phyloP scores from a whole-genome alignment of 306 rosid genomes.

The Quercus wislizeni region DNA sequence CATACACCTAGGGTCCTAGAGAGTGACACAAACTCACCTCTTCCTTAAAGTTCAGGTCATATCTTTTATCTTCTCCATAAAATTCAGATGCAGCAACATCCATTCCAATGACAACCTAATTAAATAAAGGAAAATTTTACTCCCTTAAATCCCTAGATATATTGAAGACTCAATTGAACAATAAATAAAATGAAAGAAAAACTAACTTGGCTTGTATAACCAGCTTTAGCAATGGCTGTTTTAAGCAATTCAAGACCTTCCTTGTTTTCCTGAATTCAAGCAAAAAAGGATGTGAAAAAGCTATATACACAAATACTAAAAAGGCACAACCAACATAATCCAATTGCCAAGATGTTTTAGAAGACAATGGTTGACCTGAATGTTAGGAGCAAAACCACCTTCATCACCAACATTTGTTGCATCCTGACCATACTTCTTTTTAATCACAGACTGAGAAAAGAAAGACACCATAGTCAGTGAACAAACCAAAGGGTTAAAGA shows the following conservation, averaged over 20 bases:
- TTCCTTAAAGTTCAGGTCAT: slow-evolving; percentile 96
- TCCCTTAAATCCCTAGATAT: background rate
- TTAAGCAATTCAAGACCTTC: slow-evolving; percentile 98
- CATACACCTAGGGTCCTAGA: background rate
- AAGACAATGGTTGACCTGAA: slow-evolving; percentile 54
- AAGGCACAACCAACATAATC: slow-evolving; percentile 1
- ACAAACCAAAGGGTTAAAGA: slow-evolving; percentile 4
- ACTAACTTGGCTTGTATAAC: slow-evolving; percentile 88
- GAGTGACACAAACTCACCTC: slow-evolving; percentile 50
- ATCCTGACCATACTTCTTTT: slow-evolving; percentile 98
- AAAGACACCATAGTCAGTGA: slow-evolving; percentile 6
- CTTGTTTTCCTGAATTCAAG: slow-evolving; percentile 74
- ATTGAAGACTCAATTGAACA: slow-evolving; percentile 8
- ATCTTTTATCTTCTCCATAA: slow-evolving; percentile 67
- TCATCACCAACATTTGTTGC: slow-evolving; percentile 97
- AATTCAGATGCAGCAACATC: slow-evolving; percentile 99
- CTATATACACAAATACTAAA: background rate
- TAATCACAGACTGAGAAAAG: slow-evolving; percentile 75
- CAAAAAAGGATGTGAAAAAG: slow-evolving; percentile 13
- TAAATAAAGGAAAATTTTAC: slow-evolving; percentile 11
- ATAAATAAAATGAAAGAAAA: background rate
- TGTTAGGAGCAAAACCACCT: slow-evolving; percentile 99
- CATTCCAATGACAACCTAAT: slow-evolving; percentile 97
- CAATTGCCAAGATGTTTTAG: background rate
- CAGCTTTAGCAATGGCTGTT: slow-evolving; percentile 94